These are phyloP conservation scores for Mycosarcoma mackinlayi DNA, from an alignment of 1,284 basidiomycete genomes.

Conservation along the genomic window DNA sequence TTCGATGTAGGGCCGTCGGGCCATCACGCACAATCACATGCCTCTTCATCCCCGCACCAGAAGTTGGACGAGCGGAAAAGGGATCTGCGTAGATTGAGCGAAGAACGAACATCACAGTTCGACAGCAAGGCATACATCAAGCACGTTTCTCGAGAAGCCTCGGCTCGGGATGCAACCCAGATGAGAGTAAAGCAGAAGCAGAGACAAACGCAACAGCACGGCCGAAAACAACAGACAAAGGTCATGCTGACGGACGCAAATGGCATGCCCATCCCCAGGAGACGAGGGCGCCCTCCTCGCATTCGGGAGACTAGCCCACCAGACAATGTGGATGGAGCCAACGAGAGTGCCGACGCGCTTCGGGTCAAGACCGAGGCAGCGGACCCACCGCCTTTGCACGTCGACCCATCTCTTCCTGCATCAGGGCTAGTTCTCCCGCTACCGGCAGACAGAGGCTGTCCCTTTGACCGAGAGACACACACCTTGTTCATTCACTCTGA, in stretches of 20 bases:
- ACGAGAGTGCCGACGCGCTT: not conserved
- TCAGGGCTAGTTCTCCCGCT: conserved; percentile 17
- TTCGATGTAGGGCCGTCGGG: not conserved
- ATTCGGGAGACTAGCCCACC: conserved; percentile 1
- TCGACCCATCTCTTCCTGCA: not conserved
- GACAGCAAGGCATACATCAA: not conserved
- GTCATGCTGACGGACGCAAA: conserved; percentile 8
- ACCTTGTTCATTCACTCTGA: conserved; percentile 26
- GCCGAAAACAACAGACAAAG: not conserved
- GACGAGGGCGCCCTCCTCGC: conserved; percentile 18
- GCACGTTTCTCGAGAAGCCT: not conserved
- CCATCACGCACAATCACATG: not conserved
- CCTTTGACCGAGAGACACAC: conserved; percentile 23
- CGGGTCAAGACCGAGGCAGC: conserved; percentile 11
- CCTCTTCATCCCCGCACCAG: not conserved
- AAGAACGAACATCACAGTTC: not conserved
- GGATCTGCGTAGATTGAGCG: not conserved
- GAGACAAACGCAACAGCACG: not conserved
- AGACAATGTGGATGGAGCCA: not conserved
- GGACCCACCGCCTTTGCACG: not conserved
- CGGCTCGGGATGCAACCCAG: not conserved
- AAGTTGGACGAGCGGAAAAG: not conserved
- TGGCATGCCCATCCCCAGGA: conserved; percentile 5
- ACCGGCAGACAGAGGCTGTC: conserved; percentile 4
- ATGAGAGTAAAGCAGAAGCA: conserved; percentile 1